Percentiles rank a stretch among this genome's conserved stretches.
phyloP scores from a whole-genome alignment of 2,329 filamentous ascomycete species.

The Hypoxylon rubiginosum region DNA sequence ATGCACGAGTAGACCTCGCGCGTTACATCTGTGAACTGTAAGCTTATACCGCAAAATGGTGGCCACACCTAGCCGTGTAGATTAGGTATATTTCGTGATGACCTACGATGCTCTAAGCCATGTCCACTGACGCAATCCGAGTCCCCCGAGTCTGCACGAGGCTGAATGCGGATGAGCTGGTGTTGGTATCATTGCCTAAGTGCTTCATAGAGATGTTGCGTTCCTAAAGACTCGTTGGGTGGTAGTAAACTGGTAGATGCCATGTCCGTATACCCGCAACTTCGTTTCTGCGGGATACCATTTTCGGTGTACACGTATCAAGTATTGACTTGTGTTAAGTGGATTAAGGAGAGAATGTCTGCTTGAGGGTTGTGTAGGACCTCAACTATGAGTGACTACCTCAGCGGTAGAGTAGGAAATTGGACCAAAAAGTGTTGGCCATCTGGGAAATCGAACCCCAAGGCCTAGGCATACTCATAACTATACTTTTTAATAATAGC shows the following conservation, averaged over 20 bases:
- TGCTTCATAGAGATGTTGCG: neutral
- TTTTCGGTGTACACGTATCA: neutral
- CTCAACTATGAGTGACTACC: no score
- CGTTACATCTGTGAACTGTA: slow-evolving; percentile 15
- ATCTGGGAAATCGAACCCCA: neutral
- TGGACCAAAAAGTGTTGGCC: neutral
- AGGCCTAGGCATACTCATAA: neutral
- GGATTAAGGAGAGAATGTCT: neutral
- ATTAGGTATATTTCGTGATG: neutral
- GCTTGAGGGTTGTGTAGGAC: neutral
- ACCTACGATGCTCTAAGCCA: neutral
- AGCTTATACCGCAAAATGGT: slow-evolving; percentile 6
- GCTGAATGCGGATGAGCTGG: neutral
- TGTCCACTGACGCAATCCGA: slow-evolving; percentile 1
- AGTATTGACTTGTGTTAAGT: neutral
- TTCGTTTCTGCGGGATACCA: neutral
- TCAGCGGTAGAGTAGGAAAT: neutral
- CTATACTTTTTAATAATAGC: neutral
- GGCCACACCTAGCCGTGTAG: slow-evolving; percentile 1
- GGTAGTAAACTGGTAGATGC: neutral
- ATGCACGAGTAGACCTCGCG: slow-evolving; percentile 6
- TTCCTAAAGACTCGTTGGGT: neutral
- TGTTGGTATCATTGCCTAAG: neutral
- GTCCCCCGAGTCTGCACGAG: neutral
- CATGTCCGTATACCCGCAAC: neutral